A percentile compares a stretch with the other conserved stretches of the same genome.
Conservation (phyloP, 768 basidiomycete genomes). For the Agrocybe chaxingu region DNA sequence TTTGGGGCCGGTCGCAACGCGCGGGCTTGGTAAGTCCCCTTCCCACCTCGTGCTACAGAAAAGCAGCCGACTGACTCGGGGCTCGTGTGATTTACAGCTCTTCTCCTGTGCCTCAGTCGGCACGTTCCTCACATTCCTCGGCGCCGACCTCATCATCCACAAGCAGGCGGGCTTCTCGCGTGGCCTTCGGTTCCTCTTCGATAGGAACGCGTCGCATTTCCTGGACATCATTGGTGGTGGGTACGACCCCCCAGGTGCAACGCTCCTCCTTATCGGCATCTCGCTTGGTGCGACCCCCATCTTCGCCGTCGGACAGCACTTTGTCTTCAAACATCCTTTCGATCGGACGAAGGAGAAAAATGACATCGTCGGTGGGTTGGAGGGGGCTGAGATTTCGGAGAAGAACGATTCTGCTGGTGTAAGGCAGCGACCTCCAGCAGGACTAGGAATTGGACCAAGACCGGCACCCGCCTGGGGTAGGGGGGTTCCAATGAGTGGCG, state of each 20-base stretch:
- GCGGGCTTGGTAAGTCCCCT: constrained; percentile 45
- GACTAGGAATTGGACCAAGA: neutral
- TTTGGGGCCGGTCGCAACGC: constrained; percentile 37
- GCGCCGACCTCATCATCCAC: constrained; percentile 53
- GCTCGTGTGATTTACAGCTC: constrained; percentile 23
- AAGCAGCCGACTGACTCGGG: no score
- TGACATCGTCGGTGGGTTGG: neutral
- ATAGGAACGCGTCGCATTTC: constrained; percentile 56
- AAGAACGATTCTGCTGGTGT: neutral
- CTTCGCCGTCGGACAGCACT: constrained; percentile 53
- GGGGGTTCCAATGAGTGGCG: neutral
- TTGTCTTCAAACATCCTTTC: constrained; percentile 49
- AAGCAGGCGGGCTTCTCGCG: constrained; percentile 60
- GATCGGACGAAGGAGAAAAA: constrained; percentile 17
- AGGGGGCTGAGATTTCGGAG: neutral
- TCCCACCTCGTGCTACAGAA: neutral
- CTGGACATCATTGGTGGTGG: constrained; percentile 42
- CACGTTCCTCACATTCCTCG: constrained; percentile 56
- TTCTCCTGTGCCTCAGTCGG: constrained; percentile 55
- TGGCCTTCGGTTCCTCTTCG: constrained; percentile 61
- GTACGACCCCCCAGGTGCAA: constrained; percentile 48
- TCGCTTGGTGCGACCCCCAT: constrained; percentile 53
- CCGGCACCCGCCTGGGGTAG: neutral
- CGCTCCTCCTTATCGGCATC: constrained; percentile 47
- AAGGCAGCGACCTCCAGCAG: neutral